Evolutionary conservation across 306 rosid genomes (phyloP), one percentile per base, ranked within the genome.

Genomic region (Amphicarpaea edgeworthii): DNA sequence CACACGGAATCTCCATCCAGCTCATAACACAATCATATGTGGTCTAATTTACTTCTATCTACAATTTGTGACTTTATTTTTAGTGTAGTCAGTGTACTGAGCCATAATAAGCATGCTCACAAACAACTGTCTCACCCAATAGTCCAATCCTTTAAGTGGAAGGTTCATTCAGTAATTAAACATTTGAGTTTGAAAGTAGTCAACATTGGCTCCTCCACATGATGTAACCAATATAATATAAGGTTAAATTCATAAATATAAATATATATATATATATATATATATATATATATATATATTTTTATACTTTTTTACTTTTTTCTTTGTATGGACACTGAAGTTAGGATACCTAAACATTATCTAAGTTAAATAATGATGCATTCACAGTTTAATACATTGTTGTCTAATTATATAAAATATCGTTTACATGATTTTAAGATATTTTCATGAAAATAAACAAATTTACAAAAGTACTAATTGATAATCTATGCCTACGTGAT

Each of bases 1-100:
- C 83, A 81, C 83, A 81, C 84, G 88, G 83, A 83, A 86, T 81
- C 87, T 77, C 77, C 82, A 57, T 90, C 82, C 93, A 89, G 91
- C 93, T 89, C 88, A 83, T 67, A 77, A 84, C 88, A 87, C 86
- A 65, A 21, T 57, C 38, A 26, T 60, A n/a, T 60, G 47, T 62
- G 72, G 63, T 34, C 62, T 75, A 30, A 62, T 32, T 50, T 47
- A 75, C 70, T 64, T 64, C 46, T n/a, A 61, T n/a, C 47, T 37
- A 14, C 67, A 34, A 34, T 34, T 8, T 9, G 30, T 64, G 11
- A 66, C 72, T 6, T 66, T 66, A 66, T 23, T 42, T 42, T 66
- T 2, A 11, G 55, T 23, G 72, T 6, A 40, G 28, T 10, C n/a
- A 64, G 32, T 64, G 51, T 38, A 41, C 21, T 6, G 20, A 23